Base-by-base conservation (phyloP, 805 yeast genomes). In the Ogataea polymorpha region DNA sequence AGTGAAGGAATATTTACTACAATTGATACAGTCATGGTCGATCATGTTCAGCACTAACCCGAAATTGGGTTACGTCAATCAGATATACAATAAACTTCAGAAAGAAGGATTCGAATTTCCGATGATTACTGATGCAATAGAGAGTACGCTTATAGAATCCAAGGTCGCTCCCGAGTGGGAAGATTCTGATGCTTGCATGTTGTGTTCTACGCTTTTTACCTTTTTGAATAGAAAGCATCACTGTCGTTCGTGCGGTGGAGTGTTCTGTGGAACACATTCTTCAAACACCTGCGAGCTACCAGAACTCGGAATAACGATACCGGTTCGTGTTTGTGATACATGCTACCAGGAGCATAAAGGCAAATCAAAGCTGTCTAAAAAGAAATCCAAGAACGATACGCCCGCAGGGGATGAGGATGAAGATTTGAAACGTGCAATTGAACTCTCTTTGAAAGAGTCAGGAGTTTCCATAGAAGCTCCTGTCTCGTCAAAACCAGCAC, bases 101-200 rank as follows among this genome's bases (percentile, higher is more conserved):
- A 61, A 66, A 29, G 84, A 83, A 42, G 90, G 82, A 1, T 77
- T 77, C 50, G 67, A 71, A 39, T 88, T 90, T 55, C 95, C 96
- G 1, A 66, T 66, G 18, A 64, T 74, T 34, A 54, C 54, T 4
- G 60, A 54, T 10, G 57, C 57, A 21, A 56, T 65, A 16, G 71
- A 70, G 35, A 61, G 70, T 23, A 66, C 66, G 14, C 79, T 90
- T 60, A 77, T 91, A 35, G 97, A 91, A 54, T 77, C 96, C 2
- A 84, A 80, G 46, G 90, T 90, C 4, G 97, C 99, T 2, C 98
- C 99, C 0, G 97, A 89, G 53, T 93, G 99, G 99, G 82, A 86
- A 16, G 99, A 93, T 56, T 84, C 90, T 9, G 96, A 88, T 53
- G 87, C 87, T 3, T 93, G 99, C 63, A 90, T 93, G 97, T 79